Evolutionary conservation across 2,329 filamentous ascomycete genomes (phyloP).

Genomic region (Coniochaeta sp.): DNA sequence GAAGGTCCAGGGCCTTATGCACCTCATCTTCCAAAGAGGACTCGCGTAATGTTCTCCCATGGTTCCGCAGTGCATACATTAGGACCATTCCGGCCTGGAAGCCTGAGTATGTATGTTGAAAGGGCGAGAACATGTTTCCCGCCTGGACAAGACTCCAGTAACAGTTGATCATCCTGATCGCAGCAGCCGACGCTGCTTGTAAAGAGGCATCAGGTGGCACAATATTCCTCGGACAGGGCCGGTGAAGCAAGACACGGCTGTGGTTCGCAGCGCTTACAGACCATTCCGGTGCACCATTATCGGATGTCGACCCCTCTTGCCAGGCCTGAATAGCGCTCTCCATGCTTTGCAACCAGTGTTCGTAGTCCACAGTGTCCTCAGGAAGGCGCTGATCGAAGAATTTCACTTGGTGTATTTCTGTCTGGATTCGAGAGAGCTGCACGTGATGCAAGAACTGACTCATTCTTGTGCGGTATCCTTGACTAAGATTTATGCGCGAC

Average conservation of each 20-base stretch:
- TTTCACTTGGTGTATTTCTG: neutral
- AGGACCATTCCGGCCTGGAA: slow-evolving; percentile 1
- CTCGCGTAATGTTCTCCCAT: neutral
- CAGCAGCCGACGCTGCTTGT: neutral
- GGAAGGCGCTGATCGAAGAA: neutral
- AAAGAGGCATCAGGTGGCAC: neutral
- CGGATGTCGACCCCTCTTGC: neutral
- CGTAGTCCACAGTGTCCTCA: neutral
- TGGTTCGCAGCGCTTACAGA: slow-evolving; percentile 1
- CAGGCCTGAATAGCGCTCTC: neutral
- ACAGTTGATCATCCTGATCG: neutral
- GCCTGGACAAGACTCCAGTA: slow-evolving; percentile 1
- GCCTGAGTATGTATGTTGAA: neutral
- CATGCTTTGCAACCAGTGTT: neutral
- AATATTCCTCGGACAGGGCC: slow-evolving; percentile 1
- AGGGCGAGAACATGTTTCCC: neutral
- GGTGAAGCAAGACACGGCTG: neutral
- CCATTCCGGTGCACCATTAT: neutral
- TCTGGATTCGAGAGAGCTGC: neutral
- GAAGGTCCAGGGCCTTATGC: neutral
- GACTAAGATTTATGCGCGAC: neutral
- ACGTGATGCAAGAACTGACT: neutral
- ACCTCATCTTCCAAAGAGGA: neutral
- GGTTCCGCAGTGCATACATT: neutral
- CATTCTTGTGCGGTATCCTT: neutral